These are phyloP conservation scores for Trichoderma asperellum DNA, from an alignment of 2,329 filamentous ascomycete genomes.

Conservation along the genomic window DNA sequence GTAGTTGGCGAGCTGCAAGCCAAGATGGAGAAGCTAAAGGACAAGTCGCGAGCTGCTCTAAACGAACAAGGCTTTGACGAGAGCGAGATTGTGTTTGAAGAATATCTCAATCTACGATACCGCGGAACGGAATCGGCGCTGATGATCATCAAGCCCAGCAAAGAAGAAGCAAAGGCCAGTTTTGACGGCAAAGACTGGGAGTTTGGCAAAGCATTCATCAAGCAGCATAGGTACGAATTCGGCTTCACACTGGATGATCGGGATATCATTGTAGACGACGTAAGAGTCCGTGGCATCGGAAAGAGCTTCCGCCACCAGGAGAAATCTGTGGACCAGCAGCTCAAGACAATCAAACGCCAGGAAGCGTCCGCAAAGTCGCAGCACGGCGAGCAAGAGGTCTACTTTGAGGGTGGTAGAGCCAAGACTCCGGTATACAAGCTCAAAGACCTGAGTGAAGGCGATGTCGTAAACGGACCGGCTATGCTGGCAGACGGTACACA, in stretches of 20 bases:
- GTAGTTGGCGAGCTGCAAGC: slow-evolving; percentile 65
- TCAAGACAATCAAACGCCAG: slow-evolving; percentile 68
- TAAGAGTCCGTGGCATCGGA: slow-evolving; percentile 84
- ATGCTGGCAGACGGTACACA: slow-evolving; percentile 88
- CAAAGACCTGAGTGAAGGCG: slow-evolving; percentile 71
- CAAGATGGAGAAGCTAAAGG: slow-evolving; percentile 80
- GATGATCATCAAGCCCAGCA: slow-evolving; percentile 79
- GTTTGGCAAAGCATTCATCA: slow-evolving; percentile 82
- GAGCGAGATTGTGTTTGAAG: slow-evolving; percentile 77
- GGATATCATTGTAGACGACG: slow-evolving; percentile 88
- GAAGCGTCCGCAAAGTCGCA: slow-evolving; percentile 62
- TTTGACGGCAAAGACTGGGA: slow-evolving; percentile 73
- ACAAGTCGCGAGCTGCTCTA: slow-evolving; percentile 70
- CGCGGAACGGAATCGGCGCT: slow-evolving; percentile 87
- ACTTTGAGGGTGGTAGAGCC: slow-evolving; percentile 79
- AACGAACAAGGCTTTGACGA: slow-evolving; percentile 78
- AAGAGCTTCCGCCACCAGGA: slow-evolving; percentile 82
- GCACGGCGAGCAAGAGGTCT: slow-evolving; percentile 71
- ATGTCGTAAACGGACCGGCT: slow-evolving; percentile 76
- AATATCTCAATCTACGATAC: slow-evolving; percentile 94
- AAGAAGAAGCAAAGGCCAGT: slow-evolving; percentile 61
- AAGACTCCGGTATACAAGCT: slow-evolving; percentile 85
- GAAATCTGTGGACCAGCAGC: slow-evolving; percentile 81
- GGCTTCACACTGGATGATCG: slow-evolving; percentile 84
- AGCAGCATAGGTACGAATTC: slow-evolving; percentile 90